phyloP scores from a whole-genome alignment of 352 stramenopile species.

The Phytophthora quininea region DNA sequence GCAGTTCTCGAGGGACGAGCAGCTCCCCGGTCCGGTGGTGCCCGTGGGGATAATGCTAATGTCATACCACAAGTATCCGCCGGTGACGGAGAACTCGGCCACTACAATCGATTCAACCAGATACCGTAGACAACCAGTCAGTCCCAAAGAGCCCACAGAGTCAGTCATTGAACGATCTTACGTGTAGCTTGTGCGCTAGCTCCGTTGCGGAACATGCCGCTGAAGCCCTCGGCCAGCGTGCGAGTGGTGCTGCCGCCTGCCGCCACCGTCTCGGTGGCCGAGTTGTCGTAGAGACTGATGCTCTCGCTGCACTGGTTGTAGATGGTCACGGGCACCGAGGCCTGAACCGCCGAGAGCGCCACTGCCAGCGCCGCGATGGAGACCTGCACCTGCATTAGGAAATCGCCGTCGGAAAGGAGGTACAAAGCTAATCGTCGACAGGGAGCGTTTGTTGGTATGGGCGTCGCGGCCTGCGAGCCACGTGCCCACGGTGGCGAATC shows the following conservation, averaged over 20 bases:
- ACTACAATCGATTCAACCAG: constrained; percentile 18
- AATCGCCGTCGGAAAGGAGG: constrained; percentile 1
- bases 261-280: constrained; percentile 41
- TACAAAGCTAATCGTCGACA: constrained; percentile 5
- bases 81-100: constrained; percentile 47
- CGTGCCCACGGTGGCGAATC: neutral
- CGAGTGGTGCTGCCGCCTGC: constrained; percentile 39
- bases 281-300: constrained; percentile 70
- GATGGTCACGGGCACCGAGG: constrained; percentile 49
- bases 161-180: constrained; percentile 11
- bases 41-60: constrained; percentile 60
- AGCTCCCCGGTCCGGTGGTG: constrained; percentile 33
- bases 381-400: constrained; percentile 4
- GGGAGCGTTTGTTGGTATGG: constrained; percentile 2
- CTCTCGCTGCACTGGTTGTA: constrained; percentile 54
- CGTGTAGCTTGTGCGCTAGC: constrained; percentile 45
- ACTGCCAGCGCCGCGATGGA: constrained; percentile 25
- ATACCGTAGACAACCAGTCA: too few species aligned
- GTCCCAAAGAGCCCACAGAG: neutral
- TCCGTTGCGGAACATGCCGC: constrained; percentile 71
- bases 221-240: constrained; percentile 46
- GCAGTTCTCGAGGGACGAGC: constrained; percentile 44
- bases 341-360: constrained; percentile 22
- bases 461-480: neutral
- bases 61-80: constrained; percentile 51